phyloP scores from a whole-genome alignment of 2,329 filamentous ascomycete species.

The Talaromyces sp. region DNA sequence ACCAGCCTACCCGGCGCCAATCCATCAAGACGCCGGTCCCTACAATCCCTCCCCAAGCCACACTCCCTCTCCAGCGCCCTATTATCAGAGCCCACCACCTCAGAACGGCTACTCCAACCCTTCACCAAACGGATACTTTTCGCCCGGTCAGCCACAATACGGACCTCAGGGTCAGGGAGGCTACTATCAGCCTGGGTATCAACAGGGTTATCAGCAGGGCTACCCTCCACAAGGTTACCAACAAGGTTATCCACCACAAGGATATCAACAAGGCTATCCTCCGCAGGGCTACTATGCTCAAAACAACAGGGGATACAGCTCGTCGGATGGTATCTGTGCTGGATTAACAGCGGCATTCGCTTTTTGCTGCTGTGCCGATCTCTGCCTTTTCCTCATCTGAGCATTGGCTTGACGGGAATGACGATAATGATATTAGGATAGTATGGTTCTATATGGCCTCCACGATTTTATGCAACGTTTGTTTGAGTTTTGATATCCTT shows the following conservation, averaged over 20 bases:
- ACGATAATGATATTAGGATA: not conserved
- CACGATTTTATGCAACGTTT: not conserved
- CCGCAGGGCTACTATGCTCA: constrained; percentile 26
- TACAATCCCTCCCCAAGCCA: constrained; percentile 20
- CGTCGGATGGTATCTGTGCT: constrained; percentile 41
- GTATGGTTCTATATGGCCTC: not conserved
- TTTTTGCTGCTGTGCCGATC: constrained; percentile 45
- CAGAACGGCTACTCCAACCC: constrained; percentile 28
- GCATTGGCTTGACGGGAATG: not conserved
- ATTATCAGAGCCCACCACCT: constrained; percentile 25
- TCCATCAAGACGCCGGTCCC: constrained; percentile 31
- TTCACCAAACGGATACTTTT: constrained; percentile 34
- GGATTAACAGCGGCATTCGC: constrained; percentile 47
- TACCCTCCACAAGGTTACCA: not conserved
- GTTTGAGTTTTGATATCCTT: not conserved
- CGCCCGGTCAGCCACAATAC: constrained; percentile 33
- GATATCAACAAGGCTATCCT: constrained; percentile 13
- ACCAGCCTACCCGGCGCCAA: constrained; percentile 36
- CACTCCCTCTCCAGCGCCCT: constrained; percentile 19
- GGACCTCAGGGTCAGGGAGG: constrained; percentile 33
- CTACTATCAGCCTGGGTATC: constrained; percentile 34
- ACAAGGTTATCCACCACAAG: constrained; percentile 19
- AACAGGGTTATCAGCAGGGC: constrained; percentile 27
- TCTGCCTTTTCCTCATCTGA: constrained; percentile 26
- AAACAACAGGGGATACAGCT: constrained; percentile 15